Evolutionary conservation across 148 eudicot species (phyloP), one percentile per base, ranked within the genome.

Genomic region (Cornus controversa): DNA sequence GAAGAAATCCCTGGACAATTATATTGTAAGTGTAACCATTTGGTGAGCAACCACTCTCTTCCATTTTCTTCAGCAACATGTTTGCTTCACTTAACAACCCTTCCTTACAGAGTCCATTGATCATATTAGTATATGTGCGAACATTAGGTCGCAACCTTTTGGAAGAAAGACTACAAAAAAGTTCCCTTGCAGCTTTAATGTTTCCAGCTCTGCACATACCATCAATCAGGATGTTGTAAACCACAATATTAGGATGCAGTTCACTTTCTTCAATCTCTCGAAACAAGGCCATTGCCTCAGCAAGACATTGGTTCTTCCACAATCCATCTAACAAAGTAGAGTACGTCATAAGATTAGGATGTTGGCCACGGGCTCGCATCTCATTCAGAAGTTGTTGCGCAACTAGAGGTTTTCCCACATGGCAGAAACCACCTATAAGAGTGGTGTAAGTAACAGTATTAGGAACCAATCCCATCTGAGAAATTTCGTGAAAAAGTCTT

Each of bases 91-190:
- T 13, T 27, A 81, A 31, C 40, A 31, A 20, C 29, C 74, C 57
- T 27, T 64, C 18, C 42, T n/a, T 76, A 57, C 80, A 81, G 5
- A 71, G 47, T 22, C 66, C 80, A 62, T 50, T 70, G 11, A 81
- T 10, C 45, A 69, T 50, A 3, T 63, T n/a, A 45, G 13, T 57
- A 73, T 73, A 78, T 23, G 80, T 76, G 3, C 2, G 16, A 3
- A n/a, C 34, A 13, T 22, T 6, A 31, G 80, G 83, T 36, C 71
- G 58, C 37, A 81, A 37, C 0, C 83, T 72, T 42, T 82, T 81
- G 18, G 28, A 9, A 29, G 24, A 25, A 6, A 82, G 75, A 42
- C 9, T 10, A 31, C 22, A 31, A 79, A 45, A 71, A 4, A 78
- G 10, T 27, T 72, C 34, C 20, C n/a, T 6, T 28, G 72, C 73